Evolutionary conservation across 139 green algal species (phyloP).

Genomic region (Chlorella sp.): DNA sequence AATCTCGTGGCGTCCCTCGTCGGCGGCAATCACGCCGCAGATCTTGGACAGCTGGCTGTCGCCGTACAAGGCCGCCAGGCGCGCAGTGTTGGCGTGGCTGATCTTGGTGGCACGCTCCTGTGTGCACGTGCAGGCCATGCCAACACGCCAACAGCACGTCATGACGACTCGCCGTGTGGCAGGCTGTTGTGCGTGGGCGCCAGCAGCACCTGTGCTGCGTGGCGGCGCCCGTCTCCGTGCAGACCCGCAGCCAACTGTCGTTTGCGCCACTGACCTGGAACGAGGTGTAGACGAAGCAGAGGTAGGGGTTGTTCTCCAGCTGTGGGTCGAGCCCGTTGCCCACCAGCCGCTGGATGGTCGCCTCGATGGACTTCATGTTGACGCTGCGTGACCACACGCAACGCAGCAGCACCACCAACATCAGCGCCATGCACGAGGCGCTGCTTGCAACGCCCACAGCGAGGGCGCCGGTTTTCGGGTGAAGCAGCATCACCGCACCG

Average conservation of each 20-base stretch:
- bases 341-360: conserved; percentile 74
- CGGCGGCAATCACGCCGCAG: conserved; percentile 81
- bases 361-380: conserved; percentile 50
- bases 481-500: no score
- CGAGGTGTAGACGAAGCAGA: conserved; percentile 81
- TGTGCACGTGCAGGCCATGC: no score
- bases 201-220: not conserved
- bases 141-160: no score
- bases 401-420: no score
- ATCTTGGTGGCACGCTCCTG: conserved; percentile 52
- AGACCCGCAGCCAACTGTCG: not conserved
- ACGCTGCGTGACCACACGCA: no score
- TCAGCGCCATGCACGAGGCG: no score
- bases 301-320: conserved; percentile 79
- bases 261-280: conserved; percentile 48
- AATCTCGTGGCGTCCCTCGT: conserved; percentile 95
- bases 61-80: conserved; percentile 75
- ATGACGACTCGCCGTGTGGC: not conserved
- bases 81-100: conserved; percentile 92
- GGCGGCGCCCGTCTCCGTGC: not conserved
- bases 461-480: no score
- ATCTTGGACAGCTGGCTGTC: conserved; percentile 76
- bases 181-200: not conserved
- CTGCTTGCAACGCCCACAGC: no score
- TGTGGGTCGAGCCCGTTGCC: conserved; percentile 53